Evolutionary conservation across 257 asterid species (phyloP), one percentile per base, ranked within the genome.

Genomic region (Solanum rostratum): DNA sequence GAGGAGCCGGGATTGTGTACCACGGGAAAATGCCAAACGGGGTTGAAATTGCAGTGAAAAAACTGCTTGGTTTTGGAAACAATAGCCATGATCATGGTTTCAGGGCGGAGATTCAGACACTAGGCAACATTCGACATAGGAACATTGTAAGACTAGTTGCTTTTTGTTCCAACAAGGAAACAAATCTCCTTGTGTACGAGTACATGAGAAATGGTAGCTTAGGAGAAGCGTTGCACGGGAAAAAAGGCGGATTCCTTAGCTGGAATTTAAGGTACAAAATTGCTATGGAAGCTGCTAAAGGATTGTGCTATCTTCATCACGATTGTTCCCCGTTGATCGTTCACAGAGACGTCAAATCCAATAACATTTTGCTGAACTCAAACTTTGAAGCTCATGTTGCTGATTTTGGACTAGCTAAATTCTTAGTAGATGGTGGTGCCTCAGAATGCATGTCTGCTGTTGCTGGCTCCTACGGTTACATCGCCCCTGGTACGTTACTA

Each of bases 391-490:
- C 99, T 55, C 98, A 93, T 63, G 99, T 96, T 33, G 99, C 99
- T 0, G 99, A 96, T 88, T 96, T 96, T 54, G 99, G 99, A 37
- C 81, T 96, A 86, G 99, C 99, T 4, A 96, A 94, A 89, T 96
- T 92, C 91, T 85, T 95, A 91, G 92, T 86, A n/a, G 99, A 90
- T 45, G 93, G 92, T 19, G 98, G 92, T 9, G 97, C 98, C 33
- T 95, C 98, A 4, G 95, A 96, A 84, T 95, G 98, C 90, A 96
- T 96, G 99, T 96, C 99, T 20, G 98, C 97, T 7, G 85, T 96
- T 66, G 99, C 97, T 7, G 99, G 99, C 10, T 96, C 99, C 14
- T 96, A 95, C 80, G 99, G 99, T 27, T 96, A 96, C 86, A 96
- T 96, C 86, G 99, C 99, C 80, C 99, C 99, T 83, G 99, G 99